Base-by-base conservation (phyloP, 495 filamentous ascomycete species). In the Penicillium paradoxum region DNA sequence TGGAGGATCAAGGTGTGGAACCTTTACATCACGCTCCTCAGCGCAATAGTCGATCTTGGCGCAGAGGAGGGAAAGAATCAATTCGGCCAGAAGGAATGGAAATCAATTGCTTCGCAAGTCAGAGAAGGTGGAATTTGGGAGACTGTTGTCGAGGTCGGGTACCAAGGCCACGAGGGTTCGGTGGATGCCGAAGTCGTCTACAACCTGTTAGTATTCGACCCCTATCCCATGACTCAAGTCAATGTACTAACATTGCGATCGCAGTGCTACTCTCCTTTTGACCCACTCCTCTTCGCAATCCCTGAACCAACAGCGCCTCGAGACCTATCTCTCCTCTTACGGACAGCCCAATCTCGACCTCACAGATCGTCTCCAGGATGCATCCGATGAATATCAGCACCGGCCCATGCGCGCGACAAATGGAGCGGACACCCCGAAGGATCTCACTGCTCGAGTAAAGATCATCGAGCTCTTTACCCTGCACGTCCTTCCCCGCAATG, bases 1-100 rank as follows among this genome's bases (percentile, higher is more conserved):
- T 89, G 87, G 51, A 78, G 92, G 55, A 89, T 96, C 70, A 97
- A 96, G 68, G 83, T 97, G 49, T 98, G 95, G 95, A 95, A 89
- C 69, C 78, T 98, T 58, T 97, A 97, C 68, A 81, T 97, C 45
- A 95, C 90, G 0, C 82, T 97, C 21, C 78, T 97, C 30, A 95
- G 96, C 71, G 88, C 88, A 21, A 86, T 96, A 41, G 77, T 92
- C 32, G 91, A 97, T 55, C 75, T 97, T 57, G 89, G 88, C 15
- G 71, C 85, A n/a, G 89, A 96, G 58, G 90, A 96, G 64, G 93
- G 92, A 27, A 96, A 91, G 70, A 80, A 80, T 14, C 79, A 83
- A 21, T 91, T 97, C 74, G 95, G 95, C 0, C 83, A 79, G 37
- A 80, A 86, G 52, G 83, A 89, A 56, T 98, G 90, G 90, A 84